A percentile compares a stretch with the other conserved stretches of the same genome.
Evolutionary conservation across 345 rosid species (phyloP).

Genomic region (Eucalyptus pauciflora): DNA sequence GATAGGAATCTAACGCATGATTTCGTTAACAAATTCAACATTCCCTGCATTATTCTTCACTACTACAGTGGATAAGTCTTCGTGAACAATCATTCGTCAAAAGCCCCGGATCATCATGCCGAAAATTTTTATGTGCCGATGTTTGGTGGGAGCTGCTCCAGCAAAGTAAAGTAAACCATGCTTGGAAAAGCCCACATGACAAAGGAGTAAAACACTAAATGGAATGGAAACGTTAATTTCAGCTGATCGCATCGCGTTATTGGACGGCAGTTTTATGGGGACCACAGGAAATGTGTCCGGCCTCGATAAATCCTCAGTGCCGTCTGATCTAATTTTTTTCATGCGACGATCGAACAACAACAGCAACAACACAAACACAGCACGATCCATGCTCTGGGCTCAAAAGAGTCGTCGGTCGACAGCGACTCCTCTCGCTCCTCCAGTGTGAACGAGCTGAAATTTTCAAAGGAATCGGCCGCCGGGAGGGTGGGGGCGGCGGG

Average conservation of each 20-base stretch:
- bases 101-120: background rate
- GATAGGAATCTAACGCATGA: background rate
- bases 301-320: background rate
- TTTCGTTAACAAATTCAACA: background rate
- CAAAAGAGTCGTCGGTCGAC: background rate
- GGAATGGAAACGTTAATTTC: background rate
- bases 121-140: background rate
- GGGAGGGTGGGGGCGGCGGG: background rate
- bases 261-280: background rate
- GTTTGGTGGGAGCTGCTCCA: background rate
- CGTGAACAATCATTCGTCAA: background rate
- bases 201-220: background rate
- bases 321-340: background rate
- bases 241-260: fast-evolving
- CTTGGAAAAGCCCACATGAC: background rate
- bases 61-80: background rate
- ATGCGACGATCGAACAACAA: background rate
- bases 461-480: background rate
- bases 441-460: background rate
- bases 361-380: background rate
- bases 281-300: background rate
- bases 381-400: background rate
- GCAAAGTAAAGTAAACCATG: background rate
- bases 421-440: background rate
- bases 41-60: background rate